Conservation (phyloP, 441 rosid species). For the Gossypium gossypioides region DNA sequence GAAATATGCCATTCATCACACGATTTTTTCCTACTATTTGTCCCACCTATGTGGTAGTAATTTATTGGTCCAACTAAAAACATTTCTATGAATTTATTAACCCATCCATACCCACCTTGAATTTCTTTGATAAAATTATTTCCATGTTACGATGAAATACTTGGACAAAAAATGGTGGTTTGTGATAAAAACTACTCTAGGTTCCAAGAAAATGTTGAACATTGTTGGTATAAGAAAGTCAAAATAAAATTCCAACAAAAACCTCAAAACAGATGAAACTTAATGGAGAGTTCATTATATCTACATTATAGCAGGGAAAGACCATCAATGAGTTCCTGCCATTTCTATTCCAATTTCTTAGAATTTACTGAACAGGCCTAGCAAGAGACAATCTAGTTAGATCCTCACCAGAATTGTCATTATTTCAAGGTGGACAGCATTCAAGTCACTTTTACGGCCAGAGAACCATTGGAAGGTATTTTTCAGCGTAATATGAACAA, state of each 20-base stretch:
- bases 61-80: background rate
- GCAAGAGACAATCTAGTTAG: slow-evolving; percentile 9
- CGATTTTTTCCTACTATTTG: background rate
- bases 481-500: slow-evolving; percentile 78
- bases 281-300: background rate
- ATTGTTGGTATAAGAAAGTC: background rate
- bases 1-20: background rate
- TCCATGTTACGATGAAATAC: background rate
- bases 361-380: slow-evolving; percentile 10
- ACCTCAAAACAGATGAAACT: background rate
- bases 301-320: background rate
- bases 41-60: background rate
- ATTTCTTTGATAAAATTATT: background rate
- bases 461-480: slow-evolving; percentile 79
- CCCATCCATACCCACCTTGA: background rate
- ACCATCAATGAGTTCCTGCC: background rate
- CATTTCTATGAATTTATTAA: background rate
- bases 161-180: background rate
- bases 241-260: background rate
- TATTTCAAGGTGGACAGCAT: slow-evolving; percentile 77
- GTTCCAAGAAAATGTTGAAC: background rate
- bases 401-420: slow-evolving; percentile 72
- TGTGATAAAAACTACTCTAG: background rate
- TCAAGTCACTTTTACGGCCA: slow-evolving; percentile 66
- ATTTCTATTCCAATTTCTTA: slow-evolving; percentile 5